These are phyloP conservation scores for Gastrolobium bilobum DNA, from an alignment of 306 rosid species.

Conservation along the genomic window DNA sequence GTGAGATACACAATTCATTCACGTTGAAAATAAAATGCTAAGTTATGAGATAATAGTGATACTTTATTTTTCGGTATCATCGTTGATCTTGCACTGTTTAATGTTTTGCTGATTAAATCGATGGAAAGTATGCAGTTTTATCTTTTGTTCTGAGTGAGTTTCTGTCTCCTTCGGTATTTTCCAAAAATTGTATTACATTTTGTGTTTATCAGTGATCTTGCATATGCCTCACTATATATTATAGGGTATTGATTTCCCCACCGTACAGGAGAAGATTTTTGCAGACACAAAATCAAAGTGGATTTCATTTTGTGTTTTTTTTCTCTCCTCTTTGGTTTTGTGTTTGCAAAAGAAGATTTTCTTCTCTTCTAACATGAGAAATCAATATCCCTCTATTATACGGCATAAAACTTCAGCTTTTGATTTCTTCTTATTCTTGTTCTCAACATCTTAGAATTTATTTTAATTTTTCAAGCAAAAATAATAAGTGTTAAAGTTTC, in stretches of 20 bases:
- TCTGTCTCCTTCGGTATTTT: not conserved
- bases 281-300: too few relatives aligned
- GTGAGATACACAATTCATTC: constrained; percentile 33
- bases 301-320: too few relatives aligned
- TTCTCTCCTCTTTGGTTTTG: too few relatives aligned
- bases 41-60: constrained; percentile 46
- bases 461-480: constrained; percentile 9
- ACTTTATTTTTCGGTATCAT: constrained; percentile 45
- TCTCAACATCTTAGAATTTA: not conserved
- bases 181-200: constrained; percentile 11
- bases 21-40: constrained; percentile 23
- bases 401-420: not conserved
- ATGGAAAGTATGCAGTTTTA: constrained; percentile 30
- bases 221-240: constrained; percentile 3
- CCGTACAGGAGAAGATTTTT: too few relatives aligned
- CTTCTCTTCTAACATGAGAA: too few relatives aligned
- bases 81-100: constrained; percentile 46
- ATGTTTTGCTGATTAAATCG: constrained; percentile 40
- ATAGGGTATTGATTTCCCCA: too few relatives aligned
- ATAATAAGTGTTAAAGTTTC: not conserved
- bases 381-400: too few relatives aligned
- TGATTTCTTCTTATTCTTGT: not conserved
- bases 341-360: too few relatives aligned
- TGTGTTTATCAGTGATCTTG: not conserved
- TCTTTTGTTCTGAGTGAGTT: constrained; percentile 48